These are phyloP conservation scores for Telopea speciosissima DNA, from an alignment of 177 flowering plant genomes.

Conservation along the genomic window DNA sequence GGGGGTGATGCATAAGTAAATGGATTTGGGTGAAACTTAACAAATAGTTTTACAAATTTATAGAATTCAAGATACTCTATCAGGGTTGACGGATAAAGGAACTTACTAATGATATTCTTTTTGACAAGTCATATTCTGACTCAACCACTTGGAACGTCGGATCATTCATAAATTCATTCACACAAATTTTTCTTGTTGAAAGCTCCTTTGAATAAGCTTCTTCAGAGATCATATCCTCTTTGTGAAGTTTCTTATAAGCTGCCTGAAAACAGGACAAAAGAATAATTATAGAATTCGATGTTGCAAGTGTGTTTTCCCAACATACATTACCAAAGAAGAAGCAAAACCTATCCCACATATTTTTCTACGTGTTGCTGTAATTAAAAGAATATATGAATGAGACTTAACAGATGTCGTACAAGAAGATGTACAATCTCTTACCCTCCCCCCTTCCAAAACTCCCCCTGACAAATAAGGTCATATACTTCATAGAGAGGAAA, in stretches of 20 bases:
- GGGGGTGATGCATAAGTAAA: too few relatives aligned
- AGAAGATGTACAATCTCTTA: too few relatives aligned
- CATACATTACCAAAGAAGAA: neutral
- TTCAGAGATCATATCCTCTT: constrained; percentile 15
- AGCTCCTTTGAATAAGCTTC: constrained; percentile 22
- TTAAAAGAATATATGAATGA: too few relatives aligned
- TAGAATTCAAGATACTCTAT: neutral
- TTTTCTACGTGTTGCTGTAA: neutral
- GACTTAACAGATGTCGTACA: too few relatives aligned
- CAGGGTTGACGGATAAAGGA: neutral
- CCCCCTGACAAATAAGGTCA: too few relatives aligned
- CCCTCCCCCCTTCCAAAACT: too few relatives aligned
- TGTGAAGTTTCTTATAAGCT: constrained; percentile 27
- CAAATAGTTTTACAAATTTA: too few relatives aligned
- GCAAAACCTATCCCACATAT: neutral
- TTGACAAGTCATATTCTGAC: constrained; percentile 50
- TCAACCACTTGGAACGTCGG: constrained; percentile 47
- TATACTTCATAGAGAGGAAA: too few relatives aligned
- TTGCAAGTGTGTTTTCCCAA: neutral
- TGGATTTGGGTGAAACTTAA: too few relatives aligned
- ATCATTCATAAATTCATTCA: constrained; percentile 33
- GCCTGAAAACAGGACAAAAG: constrained; percentile 29
- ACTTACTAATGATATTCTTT: constrained; percentile 43
- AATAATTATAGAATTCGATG: neutral
- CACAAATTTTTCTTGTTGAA: constrained; percentile 18